phyloP scores from a whole-genome alignment of 768 basidiomycete genomes.

The Strobilomyces echinocephalus region DNA sequence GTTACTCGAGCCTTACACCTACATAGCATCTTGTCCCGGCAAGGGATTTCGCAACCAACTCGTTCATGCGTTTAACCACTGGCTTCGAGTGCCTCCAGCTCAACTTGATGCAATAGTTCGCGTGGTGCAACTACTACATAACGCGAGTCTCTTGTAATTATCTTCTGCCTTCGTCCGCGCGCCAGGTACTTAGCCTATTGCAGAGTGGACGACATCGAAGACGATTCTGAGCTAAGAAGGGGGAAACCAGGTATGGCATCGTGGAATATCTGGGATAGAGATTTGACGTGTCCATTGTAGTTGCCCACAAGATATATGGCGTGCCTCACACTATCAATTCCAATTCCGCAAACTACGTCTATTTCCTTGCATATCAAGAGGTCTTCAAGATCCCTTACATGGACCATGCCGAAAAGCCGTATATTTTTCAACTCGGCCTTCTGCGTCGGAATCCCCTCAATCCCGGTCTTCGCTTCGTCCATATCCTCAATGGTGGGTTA shows the following conservation, averaged over 20 bases:
- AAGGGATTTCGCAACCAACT: slow-evolving; percentile 88
- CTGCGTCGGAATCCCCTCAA: neutral
- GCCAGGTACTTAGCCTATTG: neutral
- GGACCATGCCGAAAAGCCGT: slow-evolving; percentile 11
- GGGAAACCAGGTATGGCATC: slow-evolving; percentile 68
- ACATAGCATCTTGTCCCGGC: slow-evolving; percentile 78
- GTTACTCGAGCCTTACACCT: slow-evolving; percentile 84
- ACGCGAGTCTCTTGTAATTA: slow-evolving; percentile 81
- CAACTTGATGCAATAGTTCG: slow-evolving; percentile 70
- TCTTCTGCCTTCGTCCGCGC: neutral
- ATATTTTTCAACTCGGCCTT: slow-evolving; percentile 36
- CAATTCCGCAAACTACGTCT: slow-evolving; percentile 95
- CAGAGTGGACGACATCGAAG: slow-evolving; percentile 96
- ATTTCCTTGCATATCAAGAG: slow-evolving; percentile 89
- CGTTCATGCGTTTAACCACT: slow-evolving; percentile 87
- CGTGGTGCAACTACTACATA: slow-evolving; percentile 89
- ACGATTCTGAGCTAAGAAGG: slow-evolving; percentile 79
- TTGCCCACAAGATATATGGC: slow-evolving; percentile 96
- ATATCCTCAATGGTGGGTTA: slow-evolving; percentile 65
- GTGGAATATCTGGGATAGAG: neutral
- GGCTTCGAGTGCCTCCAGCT: slow-evolving; percentile 78
- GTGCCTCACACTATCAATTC: slow-evolving; percentile 95
- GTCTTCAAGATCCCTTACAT: slow-evolving; percentile 40
- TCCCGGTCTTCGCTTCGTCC: slow-evolving; percentile 49
- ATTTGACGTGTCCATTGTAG: slow-evolving; percentile 32